A percentile compares a stretch with the other conserved stretches of the same genome.
These are phyloP conservation scores for Lachancea lanzarotensis DNA, from an alignment of 805 yeast species.

Conservation along the genomic window DNA sequence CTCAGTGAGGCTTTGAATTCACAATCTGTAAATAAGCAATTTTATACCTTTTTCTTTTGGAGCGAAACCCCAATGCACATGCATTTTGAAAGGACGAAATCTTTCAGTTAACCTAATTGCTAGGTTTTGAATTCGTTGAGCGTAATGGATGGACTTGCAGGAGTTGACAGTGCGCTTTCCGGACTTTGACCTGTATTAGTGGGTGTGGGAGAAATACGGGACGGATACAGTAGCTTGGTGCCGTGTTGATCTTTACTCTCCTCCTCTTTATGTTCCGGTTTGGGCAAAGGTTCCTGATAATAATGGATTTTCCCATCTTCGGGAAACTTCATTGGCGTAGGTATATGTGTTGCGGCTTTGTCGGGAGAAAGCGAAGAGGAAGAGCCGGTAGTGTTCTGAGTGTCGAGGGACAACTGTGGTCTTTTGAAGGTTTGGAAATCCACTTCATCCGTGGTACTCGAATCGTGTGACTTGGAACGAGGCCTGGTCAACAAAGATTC, in stretches of 20 bases:
- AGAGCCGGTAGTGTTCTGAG: conserved; percentile 5
- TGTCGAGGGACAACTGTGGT: conserved; percentile 26
- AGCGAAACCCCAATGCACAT: background rate
- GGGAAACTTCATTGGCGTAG: conserved; percentile 26
- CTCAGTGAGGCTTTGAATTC: too few species aligned
- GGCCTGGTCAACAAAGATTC: conserved; percentile 32
- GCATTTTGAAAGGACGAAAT: too few species aligned
- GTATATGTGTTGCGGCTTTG: conserved; percentile 20
- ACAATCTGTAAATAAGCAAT: too few species aligned
- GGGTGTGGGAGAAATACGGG: conserved; percentile 3
- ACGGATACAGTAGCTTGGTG: conserved; percentile 9
- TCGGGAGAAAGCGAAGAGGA: conserved; percentile 30
- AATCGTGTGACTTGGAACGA: conserved; percentile 17
- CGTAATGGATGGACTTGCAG: conserved; percentile 20
- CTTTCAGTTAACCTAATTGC: too few species aligned
- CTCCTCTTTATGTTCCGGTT: conserved; percentile 1
- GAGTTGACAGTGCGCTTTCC: conserved; percentile 5
- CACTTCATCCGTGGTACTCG: background rate
- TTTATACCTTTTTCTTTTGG: too few species aligned
- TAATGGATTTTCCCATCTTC: conserved; percentile 20
- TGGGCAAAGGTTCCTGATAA: conserved; percentile 30
- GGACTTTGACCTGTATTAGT: background rate
- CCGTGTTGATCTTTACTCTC: conserved; percentile 1
- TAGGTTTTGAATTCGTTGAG: conserved; percentile 17
- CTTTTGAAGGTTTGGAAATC: conserved; percentile 5